These are phyloP conservation scores for Eutrema yunnanense DNA, from an alignment of 345 rosid species.

Conservation along the genomic window DNA sequence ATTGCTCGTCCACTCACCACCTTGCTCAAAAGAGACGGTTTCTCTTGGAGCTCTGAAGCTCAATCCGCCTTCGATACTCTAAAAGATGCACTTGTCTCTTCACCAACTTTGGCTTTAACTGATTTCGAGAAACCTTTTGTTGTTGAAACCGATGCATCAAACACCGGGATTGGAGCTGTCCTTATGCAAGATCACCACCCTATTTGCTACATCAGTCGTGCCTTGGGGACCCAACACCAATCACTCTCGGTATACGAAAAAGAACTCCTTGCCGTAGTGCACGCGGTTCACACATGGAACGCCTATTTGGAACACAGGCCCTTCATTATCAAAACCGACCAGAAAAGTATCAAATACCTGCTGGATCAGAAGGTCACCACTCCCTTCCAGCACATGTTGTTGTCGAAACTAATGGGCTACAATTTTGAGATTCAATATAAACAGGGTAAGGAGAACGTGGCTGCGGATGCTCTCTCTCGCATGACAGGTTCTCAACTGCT, in stretches of 20 bases:
- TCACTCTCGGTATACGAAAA: neutral
- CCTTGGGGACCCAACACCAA: neutral
- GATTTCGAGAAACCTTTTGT: too few species aligned
- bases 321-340: neutral
- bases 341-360: neutral
- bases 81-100: fast-evolving
- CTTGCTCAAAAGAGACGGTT: too few species aligned
- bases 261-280: neutral
- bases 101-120: too few species aligned
- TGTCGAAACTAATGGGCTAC: neutral
- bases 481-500: neutral
- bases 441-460: neutral
- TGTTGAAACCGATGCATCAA: too few species aligned
- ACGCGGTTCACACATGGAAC: neutral
- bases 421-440: neutral
- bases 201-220: too few species aligned
- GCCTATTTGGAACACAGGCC: neutral
- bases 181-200: too few species aligned
- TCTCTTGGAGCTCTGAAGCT: too few species aligned
- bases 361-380: neutral
- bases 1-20: too few species aligned
- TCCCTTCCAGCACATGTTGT: neutral
- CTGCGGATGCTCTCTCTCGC: neutral
- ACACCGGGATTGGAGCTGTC: too few species aligned
- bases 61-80: too few species aligned